phyloP scores from a whole-genome alignment of 352 stramenopile species.

The Globisporangium splendens region DNA sequence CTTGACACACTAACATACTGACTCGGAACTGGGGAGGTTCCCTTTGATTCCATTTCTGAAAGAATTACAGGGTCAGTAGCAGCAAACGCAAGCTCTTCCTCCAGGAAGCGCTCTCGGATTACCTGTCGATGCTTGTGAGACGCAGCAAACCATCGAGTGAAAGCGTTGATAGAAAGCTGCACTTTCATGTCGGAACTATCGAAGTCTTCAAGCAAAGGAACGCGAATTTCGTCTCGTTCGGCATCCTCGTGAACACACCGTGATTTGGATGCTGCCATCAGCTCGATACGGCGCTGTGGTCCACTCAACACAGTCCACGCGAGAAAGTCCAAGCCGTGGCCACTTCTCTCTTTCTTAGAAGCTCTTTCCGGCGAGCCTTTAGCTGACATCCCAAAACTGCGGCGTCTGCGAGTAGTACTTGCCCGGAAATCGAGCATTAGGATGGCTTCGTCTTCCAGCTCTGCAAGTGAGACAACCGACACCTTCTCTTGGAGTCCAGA shows the following conservation, averaged over 20 bases:
- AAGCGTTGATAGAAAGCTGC: conserved; percentile 39
- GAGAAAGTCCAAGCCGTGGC: conserved; percentile 20
- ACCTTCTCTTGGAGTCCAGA: conserved; percentile 31
- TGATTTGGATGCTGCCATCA: conserved; percentile 57
- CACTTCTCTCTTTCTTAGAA: not conserved
- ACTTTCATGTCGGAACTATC: conserved; percentile 36
- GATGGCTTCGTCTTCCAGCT: conserved; percentile 40
- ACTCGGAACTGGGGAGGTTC: conserved; percentile 20
- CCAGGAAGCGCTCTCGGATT: conserved; percentile 51
- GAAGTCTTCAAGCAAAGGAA: conserved; percentile 49
- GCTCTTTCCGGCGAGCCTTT: not conserved
- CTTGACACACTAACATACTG: conserved; percentile 21
- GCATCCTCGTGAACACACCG: conserved; percentile 38
- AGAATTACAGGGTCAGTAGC: conserved; percentile 36
- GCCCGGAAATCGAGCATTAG: conserved; percentile 43
- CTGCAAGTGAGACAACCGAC: conserved; percentile 41
- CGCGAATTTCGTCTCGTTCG: conserved; percentile 24
- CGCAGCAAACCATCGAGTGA: conserved; percentile 56
- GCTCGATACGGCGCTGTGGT: conserved; percentile 38
- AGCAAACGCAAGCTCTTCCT: conserved; percentile 55
- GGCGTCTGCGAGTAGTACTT: not conserved
- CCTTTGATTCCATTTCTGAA: conserved; percentile 29
- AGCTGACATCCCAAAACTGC: not conserved
- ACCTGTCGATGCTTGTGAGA: conserved; percentile 35
- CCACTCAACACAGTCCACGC: conserved; percentile 41